Evolutionary conservation across 2,329 filamentous ascomycete genomes (phyloP).

Genomic region (Nannizzia gypsea): DNA sequence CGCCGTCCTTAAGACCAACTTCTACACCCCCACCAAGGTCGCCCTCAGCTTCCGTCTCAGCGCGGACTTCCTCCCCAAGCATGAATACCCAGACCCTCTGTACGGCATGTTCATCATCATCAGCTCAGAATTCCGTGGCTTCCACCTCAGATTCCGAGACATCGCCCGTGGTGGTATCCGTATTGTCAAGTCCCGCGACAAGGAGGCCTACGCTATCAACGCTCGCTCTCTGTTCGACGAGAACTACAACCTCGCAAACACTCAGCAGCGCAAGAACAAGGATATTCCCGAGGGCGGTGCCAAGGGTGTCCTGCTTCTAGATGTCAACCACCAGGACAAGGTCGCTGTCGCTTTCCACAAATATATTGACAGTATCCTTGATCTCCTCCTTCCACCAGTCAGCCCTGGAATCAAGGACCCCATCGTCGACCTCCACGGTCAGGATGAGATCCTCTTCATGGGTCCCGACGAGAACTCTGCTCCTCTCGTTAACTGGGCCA

Average conservation of each 20-base stretch:
- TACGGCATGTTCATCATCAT: slow-evolving; percentile 99
- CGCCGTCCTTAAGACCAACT: slow-evolving; percentile 89
- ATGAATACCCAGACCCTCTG: slow-evolving; percentile 85
- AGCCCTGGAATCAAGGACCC: slow-evolving; percentile 98
- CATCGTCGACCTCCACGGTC: slow-evolving; percentile 87
- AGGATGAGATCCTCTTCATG: slow-evolving; percentile 96
- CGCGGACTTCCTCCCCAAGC: slow-evolving; percentile 63
- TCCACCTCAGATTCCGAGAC: slow-evolving; percentile 94
- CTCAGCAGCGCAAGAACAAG: slow-evolving; percentile 99
- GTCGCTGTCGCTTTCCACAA: slow-evolving; percentile 91
- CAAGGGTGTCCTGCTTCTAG: slow-evolving; percentile 92
- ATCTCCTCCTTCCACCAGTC: slow-evolving; percentile 75
- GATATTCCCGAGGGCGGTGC: slow-evolving; percentile 97
- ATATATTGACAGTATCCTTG: slow-evolving; percentile 97
- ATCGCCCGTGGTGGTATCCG: slow-evolving; percentile 94
- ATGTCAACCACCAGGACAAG: slow-evolving; percentile 89
- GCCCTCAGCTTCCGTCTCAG: slow-evolving; percentile 92
- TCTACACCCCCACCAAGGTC: slow-evolving; percentile 96
- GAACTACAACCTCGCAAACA: slow-evolving; percentile 96
- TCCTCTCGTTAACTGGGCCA: slow-evolving; percentile 96
- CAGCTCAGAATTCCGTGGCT: slow-evolving; percentile 89
- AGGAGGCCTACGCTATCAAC: slow-evolving; percentile 93
- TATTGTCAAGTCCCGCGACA: slow-evolving; percentile 95
- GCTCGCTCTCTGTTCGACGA: slow-evolving; percentile 94
- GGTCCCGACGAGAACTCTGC: slow-evolving; percentile 98